Evolutionary conservation across 495 filamentous ascomycete genomes (phyloP), one percentile per base, ranked within the genome.

Genomic region (Penicillium lividum): DNA sequence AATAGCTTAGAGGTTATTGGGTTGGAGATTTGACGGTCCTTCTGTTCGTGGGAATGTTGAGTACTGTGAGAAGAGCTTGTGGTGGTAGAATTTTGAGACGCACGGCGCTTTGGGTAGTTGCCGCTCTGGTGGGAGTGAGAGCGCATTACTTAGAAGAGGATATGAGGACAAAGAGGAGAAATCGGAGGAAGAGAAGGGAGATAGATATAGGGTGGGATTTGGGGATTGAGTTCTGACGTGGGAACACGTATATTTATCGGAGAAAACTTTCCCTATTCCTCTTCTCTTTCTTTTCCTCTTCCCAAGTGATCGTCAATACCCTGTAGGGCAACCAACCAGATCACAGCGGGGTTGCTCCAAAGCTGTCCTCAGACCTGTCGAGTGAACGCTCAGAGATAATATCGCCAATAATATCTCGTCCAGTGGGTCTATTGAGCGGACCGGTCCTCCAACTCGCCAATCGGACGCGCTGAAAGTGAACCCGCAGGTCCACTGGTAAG

Each of bases 321-420:
- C 45, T 47, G 52, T 69, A 69, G 64, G 64, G 66, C 66, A 69
- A 60, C 66, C 66, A 69, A 64, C 54, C 56, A 69, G n/a, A 62
- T 25, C 30, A 47, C 43, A 60, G 56, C 31, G 45, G 54, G 46
- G 36, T 46, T 15, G 22, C 13, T n/a, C 6, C 44, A 47, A 57
- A 40, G 38, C 38, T 54, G 57, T 8, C 33, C 34, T 43, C 16
- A 22, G 42, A 36, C 48, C 30, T 27, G 36, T 54, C 44, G 54
- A 50, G 34, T 11, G 56, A 59, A 33, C 48, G 51, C 51, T 46
- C 25, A 40, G 36, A 9, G 38, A 15, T 28, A 30, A 34, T 28
- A n/a, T 10, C 27, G 38, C 52, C 58, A 61, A 60, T 64, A 15
- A 49, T 9, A 18, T 6, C 5, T 33, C 1, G 8, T 27, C 15